phyloP scores from a whole-genome alignment of 148 eudicot species.

The Camellia granthamiana region DNA sequence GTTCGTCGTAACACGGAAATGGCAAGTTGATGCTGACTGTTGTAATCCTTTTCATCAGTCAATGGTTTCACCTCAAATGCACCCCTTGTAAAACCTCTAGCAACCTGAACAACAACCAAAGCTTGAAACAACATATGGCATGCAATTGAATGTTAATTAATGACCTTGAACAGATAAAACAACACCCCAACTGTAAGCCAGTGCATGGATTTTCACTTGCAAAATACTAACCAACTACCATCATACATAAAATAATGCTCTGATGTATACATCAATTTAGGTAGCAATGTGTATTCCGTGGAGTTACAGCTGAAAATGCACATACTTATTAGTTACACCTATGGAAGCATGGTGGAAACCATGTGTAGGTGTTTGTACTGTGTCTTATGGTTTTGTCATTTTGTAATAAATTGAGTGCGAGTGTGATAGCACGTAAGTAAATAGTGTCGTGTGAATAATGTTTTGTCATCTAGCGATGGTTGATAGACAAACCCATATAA shows the following conservation, averaged over 20 bases:
- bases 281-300: not conserved
- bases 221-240: not conserved
- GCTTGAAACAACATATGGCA: not conserved
- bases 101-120: conserved; percentile 54
- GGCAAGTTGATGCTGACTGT: conserved; percentile 31
- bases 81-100: conserved; percentile 65
- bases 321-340: too few relatives aligned
- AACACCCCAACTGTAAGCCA: not conserved
- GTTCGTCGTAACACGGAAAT: conserved; percentile 36
- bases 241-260: not conserved
- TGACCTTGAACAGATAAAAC: not conserved
- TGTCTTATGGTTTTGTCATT: too few relatives aligned
- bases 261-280: not conserved
- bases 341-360: too few relatives aligned
- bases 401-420: too few relatives aligned
- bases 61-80: conserved; percentile 66
- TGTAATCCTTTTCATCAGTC: conserved; percentile 39
- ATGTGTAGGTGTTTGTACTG: too few relatives aligned
- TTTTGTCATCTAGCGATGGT: too few relatives aligned
- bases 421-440: too few relatives aligned
- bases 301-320: conserved; percentile 2
- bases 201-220: not conserved
- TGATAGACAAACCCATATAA: too few relatives aligned
- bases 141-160: not conserved
- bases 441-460: too few relatives aligned